Evolutionary conservation across 352 stramenopile species (phyloP), one percentile per base, ranked within the genome.

Genomic region (Saprolegnia parasitica): DNA sequence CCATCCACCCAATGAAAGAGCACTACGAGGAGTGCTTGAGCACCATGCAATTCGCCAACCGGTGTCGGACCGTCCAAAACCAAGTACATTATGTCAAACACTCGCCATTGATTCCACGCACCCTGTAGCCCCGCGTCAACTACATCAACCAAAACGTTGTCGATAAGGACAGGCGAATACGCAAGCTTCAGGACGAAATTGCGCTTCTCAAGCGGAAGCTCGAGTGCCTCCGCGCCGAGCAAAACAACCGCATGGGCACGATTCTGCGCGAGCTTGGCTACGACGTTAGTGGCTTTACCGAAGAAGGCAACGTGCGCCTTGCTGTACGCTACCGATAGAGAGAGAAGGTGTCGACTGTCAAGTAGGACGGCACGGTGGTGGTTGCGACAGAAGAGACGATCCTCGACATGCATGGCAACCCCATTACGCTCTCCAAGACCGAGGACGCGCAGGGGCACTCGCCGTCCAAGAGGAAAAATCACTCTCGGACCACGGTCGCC

Each of bases 21-120:
- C 88, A 96, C 73, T 95, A 95, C 50, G 89, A 96, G 72, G 89
- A 96, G 55, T 96, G 89, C 71, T 78, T 97, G 4, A 89, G 85
- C 50, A 96, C 90, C 5, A 77, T 96, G 1, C 89, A 97, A 72
- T 96, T 97, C 72, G 90, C 90, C 5, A 96, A 97, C 57, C 83
- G 89, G 26, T 96, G 88, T 67, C 86, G 90, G 71, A 95, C 87
- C 0, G 90, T 96, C 40, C 84, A 95, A 50, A 97, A 97, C 64
- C 84, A 96, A 50, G 81, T 84, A 72, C 3, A 42, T 35, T 5
- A 32, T 49, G 49, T 40, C 20, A 16, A 47, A 23, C 66, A 10
- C n/a, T 0, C 0, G n/a, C 15, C 56, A 15, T 71, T 13, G 39
- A 35, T 35, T 35, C 5, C 29, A 35, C 5, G 2, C 2, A 35